Evolutionary conservation across 805 yeast species (phyloP), one percentile per base, ranked within the genome.

Genomic region (Maudiozyma bulderi): DNA sequence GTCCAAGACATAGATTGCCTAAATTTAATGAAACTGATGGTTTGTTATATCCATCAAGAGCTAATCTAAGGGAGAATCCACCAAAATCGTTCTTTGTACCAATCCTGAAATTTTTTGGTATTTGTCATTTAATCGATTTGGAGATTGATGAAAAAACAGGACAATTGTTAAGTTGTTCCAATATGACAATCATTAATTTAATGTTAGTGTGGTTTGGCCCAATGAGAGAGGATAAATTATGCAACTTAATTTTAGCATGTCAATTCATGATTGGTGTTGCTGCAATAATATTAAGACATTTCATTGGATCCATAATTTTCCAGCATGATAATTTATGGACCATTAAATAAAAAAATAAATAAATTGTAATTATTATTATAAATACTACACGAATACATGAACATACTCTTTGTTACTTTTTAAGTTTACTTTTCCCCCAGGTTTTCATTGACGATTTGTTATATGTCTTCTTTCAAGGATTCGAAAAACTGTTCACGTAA

Each of bases 1-100:
- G 98, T 61, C 99, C 99, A 28, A 77, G 99, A 57, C 99, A 93
- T 66, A 75, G 99, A 59, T 62, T 93, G 62, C 99, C 99, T 1
- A 75, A 72, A 53, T 85, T 86, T 60, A 80, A 86, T 57, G 70
- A 69, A 10, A 66, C 73, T 13, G 82, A 86, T 52, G 89, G 91
- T 1, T 68, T 83, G 43, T 72, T 93, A 74, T 80, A 86, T 60
- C 89, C 95, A 20, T 85, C 93, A 1, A 70, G 67, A 53, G 79
- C 82, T 0, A 68, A 66, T 37, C 67, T 77, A 51, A 65, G 65
- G 14, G 62, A 67, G 20, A 57, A 57, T 20, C 69, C 66, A 15
- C 54, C 70, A 5, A 61, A 70, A 31, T 65, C 57, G 29, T 55
- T 60, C 8, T 53, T 80, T 7, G 31, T 51, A 2, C 60, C 62